phyloP scores from a whole-genome alignment of 371 early-diverging fungal species.

The Mucor irregularis region DNA sequence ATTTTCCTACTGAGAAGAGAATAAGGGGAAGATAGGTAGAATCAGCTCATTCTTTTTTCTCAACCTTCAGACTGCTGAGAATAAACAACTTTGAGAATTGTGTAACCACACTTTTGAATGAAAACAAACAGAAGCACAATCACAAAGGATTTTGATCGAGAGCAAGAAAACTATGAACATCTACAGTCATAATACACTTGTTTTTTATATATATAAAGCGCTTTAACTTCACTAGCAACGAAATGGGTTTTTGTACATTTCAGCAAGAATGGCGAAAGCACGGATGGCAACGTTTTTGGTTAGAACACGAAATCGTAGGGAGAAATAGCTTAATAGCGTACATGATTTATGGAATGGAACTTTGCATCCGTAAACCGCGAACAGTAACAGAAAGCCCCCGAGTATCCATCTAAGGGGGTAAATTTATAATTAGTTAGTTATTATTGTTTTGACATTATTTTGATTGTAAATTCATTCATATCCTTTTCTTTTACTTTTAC shows the following conservation, averaged over 20 bases:
- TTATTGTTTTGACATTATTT: background rate
- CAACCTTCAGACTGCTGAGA: background rate
- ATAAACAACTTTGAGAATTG: background rate
- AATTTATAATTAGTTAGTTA: background rate
- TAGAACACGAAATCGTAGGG: too few relatives aligned
- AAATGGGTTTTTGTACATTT: too few relatives aligned
- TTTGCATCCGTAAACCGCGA: background rate
- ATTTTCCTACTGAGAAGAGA: background rate
- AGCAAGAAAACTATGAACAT: background rate
- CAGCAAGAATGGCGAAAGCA: too few relatives aligned
- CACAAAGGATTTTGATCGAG: background rate
- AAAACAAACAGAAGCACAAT: background rate
- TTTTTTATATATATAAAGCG: too few relatives aligned
- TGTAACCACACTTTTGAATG: background rate
- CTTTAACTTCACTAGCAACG: too few relatives aligned
- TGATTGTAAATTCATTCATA: background rate
- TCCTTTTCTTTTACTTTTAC: background rate
- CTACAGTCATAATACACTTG: background rate
- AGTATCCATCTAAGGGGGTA: background rate
- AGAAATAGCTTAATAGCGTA: background rate
- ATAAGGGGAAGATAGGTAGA: background rate
- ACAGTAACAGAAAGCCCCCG: background rate
- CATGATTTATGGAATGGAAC: background rate
- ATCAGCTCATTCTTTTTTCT: background rate
- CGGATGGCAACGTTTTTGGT: too few relatives aligned